Evolutionary conservation across 73 alveolate species (phyloP).

Genomic region (Paramecium biaurelia): DNA sequence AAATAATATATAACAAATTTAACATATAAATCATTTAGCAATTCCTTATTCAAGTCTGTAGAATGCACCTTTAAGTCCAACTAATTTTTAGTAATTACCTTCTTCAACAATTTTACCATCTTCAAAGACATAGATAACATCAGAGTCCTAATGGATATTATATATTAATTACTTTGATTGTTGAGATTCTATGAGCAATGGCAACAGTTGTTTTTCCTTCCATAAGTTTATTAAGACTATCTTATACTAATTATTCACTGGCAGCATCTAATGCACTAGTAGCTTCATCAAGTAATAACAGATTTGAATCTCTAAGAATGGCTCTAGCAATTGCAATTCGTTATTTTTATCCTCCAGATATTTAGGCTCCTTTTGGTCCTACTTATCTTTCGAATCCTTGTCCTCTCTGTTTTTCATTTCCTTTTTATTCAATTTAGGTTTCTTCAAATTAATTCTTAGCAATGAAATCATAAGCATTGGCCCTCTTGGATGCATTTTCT

Average conservation of each 20-base stretch:
- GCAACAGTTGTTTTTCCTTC: slow-evolving; percentile 71
- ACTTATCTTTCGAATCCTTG: slow-evolving; percentile 61
- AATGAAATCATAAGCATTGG: slow-evolving; percentile 73
- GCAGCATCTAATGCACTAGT: slow-evolving; percentile 81
- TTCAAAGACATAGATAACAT: slow-evolving; percentile 42
- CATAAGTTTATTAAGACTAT: slow-evolving; percentile 73
- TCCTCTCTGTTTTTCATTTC: slow-evolving; percentile 21
- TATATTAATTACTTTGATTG: slow-evolving; percentile 67
- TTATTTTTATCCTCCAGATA: slow-evolving; percentile 83
- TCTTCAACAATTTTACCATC: slow-evolving; percentile 73
- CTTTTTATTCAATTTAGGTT: background rate
- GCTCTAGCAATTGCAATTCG: slow-evolving; percentile 86
- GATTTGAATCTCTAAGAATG: slow-evolving; percentile 71
- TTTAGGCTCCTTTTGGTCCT: slow-evolving; percentile 66
- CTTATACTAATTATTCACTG: slow-evolving; percentile 69
- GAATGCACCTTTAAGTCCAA: background rate
- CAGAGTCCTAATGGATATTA: slow-evolving; percentile 63
- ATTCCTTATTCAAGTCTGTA: slow-evolving; percentile 44
- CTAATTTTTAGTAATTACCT: slow-evolving; percentile 53
- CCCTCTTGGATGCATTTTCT: slow-evolving; percentile 72
- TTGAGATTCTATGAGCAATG: slow-evolving; percentile 78
- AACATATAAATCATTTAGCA: slow-evolving; percentile 7
- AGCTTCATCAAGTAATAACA: slow-evolving; percentile 83
- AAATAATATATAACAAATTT: background rate
- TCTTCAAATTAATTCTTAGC: slow-evolving; percentile 37